Conservation (phyloP, 1,139 yeast genomes). For the Geotrichum citri-aurantii region DNA sequence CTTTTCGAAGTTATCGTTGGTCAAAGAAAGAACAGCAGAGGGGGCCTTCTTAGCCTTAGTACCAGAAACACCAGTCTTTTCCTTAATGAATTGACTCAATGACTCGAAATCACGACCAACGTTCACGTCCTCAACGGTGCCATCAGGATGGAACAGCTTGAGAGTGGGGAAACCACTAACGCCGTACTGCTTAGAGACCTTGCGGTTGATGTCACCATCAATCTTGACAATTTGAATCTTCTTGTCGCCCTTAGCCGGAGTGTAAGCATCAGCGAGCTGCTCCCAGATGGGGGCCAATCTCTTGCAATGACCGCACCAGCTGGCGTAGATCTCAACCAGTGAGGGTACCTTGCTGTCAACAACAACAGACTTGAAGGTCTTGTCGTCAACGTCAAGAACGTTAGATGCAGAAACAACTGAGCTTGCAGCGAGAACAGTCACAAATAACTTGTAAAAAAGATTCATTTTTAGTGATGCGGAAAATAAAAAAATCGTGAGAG, state of each 20-base stretch:
- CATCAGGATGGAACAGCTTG: slow-evolving; percentile 45
- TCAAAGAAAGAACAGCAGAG: slow-evolving; percentile 39
- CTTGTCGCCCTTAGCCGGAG: slow-evolving; percentile 27
- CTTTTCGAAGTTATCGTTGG: slow-evolving; percentile 27
- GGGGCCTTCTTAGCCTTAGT: slow-evolving; percentile 30
- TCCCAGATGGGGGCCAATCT: slow-evolving; percentile 61
- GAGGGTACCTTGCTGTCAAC: slow-evolving; percentile 54
- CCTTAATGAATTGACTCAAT: slow-evolving; percentile 45
- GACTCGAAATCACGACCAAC: slow-evolving; percentile 42
- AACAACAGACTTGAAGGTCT: slow-evolving; percentile 51
- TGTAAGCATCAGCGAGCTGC: slow-evolving; percentile 50
- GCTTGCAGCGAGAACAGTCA: slow-evolving; percentile 9
- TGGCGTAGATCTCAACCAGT: slow-evolving; percentile 69
- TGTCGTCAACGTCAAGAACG: slow-evolving; percentile 43
- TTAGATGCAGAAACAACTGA: slow-evolving; percentile 24
- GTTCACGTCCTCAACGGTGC: slow-evolving; percentile 27
- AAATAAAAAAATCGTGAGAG: not conserved
- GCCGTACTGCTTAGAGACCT: slow-evolving; percentile 50
- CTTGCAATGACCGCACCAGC: slow-evolving; percentile 82
- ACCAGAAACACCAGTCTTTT: slow-evolving; percentile 39
- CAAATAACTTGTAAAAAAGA: slow-evolving; percentile 2
- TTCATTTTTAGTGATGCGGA: slow-evolving; percentile 2
- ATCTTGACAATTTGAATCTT: slow-evolving; percentile 47
- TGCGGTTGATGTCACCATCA: slow-evolving; percentile 60
- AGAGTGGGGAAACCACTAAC: slow-evolving; percentile 64